These are phyloP conservation scores for Talaromyces sp. DNA, from an alignment of 2,329 filamentous ascomycete genomes.

Conservation along the genomic window DNA sequence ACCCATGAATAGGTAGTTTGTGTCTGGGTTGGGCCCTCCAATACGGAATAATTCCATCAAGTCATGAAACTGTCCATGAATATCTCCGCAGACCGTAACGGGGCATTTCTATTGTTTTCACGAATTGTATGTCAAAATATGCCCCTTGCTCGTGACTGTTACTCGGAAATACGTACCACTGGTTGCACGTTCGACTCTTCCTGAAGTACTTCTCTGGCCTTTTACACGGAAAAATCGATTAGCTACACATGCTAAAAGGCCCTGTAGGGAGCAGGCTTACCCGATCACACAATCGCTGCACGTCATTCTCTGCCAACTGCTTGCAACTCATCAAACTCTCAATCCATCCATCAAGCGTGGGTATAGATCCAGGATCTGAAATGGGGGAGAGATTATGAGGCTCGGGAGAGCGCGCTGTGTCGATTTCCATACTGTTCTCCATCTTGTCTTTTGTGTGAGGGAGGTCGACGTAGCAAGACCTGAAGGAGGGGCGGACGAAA, in stretches of 20 bases:
- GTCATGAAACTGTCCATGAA: slow-evolving; percentile 98
- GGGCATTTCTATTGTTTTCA: slow-evolving; percentile 74
- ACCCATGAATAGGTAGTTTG: slow-evolving; percentile 99
- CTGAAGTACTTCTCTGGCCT: slow-evolving; percentile 94
- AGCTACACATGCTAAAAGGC: background rate
- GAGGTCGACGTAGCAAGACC: slow-evolving; percentile 20
- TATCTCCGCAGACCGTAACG: slow-evolving; percentile 97
- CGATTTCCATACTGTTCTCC: slow-evolving; percentile 97
- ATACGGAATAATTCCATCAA: slow-evolving; percentile 99
- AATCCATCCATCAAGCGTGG: slow-evolving; percentile 96
- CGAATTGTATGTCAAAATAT: slow-evolving; percentile 23
- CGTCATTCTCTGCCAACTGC: slow-evolving; percentile 90
- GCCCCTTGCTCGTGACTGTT: background rate
- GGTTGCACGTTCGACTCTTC: slow-evolving; percentile 99
- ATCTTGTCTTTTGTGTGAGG: slow-evolving; percentile 48
- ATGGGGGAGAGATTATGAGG: slow-evolving; percentile 70
- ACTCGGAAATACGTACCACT: slow-evolving; percentile 63
- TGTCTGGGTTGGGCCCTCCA: slow-evolving; percentile 94
- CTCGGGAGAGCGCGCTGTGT: slow-evolving; percentile 82
- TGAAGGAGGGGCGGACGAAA: slow-evolving; percentile 24
- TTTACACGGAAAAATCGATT: slow-evolving; percentile 14
- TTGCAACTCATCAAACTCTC: slow-evolving; percentile 98
- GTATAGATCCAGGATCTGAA: slow-evolving; percentile 82
- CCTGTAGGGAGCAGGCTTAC: slow-evolving; percentile 50
- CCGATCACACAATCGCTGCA: slow-evolving; percentile 97